phyloP scores from a whole-genome alignment of 805 yeast species.

The Wickerhamiella vanderwaltii region DNA sequence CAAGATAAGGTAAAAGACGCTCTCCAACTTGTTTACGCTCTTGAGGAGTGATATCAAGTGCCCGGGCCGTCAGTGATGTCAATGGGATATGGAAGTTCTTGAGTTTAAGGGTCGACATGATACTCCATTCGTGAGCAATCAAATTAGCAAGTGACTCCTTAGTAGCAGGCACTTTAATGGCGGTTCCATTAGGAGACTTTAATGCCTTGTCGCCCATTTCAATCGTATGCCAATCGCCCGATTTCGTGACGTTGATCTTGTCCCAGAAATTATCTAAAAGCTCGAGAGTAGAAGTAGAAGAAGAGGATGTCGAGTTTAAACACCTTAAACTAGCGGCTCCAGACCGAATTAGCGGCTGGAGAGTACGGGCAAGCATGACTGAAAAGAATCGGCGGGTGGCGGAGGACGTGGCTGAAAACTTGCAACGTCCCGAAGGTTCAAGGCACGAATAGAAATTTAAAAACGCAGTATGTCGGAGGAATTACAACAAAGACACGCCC shows the following conservation, averaged over 20 bases:
- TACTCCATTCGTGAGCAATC: conserved; percentile 79
- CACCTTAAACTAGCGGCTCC: too few species aligned
- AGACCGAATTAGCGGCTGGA: too few species aligned
- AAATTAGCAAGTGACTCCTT: conserved; percentile 46
- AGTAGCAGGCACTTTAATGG: conserved; percentile 48
- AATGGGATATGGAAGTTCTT: conserved; percentile 73
- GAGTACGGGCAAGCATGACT: too few species aligned
- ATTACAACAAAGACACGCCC: conserved; percentile 52
- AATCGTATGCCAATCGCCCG: conserved; percentile 18
- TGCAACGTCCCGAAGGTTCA: too few species aligned
- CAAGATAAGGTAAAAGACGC: conserved; percentile 66
- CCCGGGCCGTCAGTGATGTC: conserved; percentile 77
- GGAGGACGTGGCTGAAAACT: too few species aligned
- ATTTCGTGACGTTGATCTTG: conserved; percentile 39
- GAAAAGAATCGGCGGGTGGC: too few species aligned
- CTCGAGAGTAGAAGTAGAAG: background rate
- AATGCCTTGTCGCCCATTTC: conserved; percentile 32
- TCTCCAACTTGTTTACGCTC: conserved; percentile 48
- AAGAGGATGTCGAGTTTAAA: background rate
- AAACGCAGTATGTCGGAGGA: conserved; percentile 28
- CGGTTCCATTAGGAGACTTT: conserved; percentile 73
- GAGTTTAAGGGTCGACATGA: conserved; percentile 47
- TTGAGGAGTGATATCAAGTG: conserved; percentile 55
- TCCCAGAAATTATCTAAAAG: conserved; percentile 61
- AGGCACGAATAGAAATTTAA: too few species aligned